Conservation (phyloP, 129 eudicot genomes). For the Centaurea solstitialis region DNA sequence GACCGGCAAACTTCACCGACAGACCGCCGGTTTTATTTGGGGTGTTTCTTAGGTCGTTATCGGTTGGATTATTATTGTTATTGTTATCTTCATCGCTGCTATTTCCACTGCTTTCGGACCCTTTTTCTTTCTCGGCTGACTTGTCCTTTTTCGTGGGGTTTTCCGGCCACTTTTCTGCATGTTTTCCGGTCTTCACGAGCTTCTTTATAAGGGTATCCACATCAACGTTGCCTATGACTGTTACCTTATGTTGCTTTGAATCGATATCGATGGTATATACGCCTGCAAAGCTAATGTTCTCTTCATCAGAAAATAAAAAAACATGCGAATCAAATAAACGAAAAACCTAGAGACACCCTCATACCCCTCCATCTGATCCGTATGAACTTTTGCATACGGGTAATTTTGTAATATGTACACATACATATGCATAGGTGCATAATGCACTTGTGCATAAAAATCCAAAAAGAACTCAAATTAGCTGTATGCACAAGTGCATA, state of each 20-base stretch:
- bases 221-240: constrained; percentile 71
- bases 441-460: too few species aligned
- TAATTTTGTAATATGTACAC: too few species aligned
- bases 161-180: constrained; percentile 80
- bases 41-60: constrained; percentile 20
- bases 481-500: too few species aligned
- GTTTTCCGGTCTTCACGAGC: constrained; percentile 68
- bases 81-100: constrained; percentile 53
- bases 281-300: constrained; percentile 42
- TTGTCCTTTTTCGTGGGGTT: constrained; percentile 45
- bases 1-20: constrained; percentile 21
- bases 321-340: background rate
- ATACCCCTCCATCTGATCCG: too few species aligned
- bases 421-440: too few species aligned
- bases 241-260: constrained; percentile 70
- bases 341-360: too few species aligned
- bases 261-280: constrained; percentile 73
- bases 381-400: too few species aligned
- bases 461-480: too few species aligned
- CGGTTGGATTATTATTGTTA: constrained; percentile 13
- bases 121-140: constrained; percentile 31
- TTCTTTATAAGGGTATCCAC: constrained; percentile 74
- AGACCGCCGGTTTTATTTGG: constrained; percentile 32
- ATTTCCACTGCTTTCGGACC: constrained; percentile 37
- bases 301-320: background rate